Conservation (phyloP, 768 basidiomycete genomes). For the Leucocoprinus sp. region DNA sequence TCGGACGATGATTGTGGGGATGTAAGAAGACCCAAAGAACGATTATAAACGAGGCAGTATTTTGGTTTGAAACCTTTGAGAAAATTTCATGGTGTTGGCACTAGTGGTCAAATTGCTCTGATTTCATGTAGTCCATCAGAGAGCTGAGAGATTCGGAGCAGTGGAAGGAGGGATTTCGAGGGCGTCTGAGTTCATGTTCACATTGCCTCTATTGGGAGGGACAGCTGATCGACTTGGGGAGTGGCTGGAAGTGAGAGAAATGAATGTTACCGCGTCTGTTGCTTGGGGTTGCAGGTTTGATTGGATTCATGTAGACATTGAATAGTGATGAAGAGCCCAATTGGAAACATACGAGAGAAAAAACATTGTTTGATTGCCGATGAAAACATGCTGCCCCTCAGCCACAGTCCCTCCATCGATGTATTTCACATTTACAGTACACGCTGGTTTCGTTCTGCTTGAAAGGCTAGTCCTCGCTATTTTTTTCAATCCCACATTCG, state of each 20-base stretch:
- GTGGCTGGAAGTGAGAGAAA: constrained; percentile 60
- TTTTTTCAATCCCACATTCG: constrained; percentile 58
- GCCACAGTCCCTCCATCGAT: too few species aligned
- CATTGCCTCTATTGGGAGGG: too few species aligned
- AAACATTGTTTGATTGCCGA: constrained; percentile 54
- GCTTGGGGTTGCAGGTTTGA: too few species aligned
- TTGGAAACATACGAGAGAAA: constrained; percentile 52
- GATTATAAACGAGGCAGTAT: constrained; percentile 70
- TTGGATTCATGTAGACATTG: constrained; percentile 38
- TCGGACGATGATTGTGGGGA: constrained; percentile 48
- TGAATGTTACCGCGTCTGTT: constrained; percentile 87
- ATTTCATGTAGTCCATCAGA: constrained; percentile 75
- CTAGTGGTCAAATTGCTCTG: constrained; percentile 95
- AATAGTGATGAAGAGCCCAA: not conserved
- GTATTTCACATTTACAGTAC: constrained; percentile 65
- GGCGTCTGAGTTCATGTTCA: constrained; percentile 53
- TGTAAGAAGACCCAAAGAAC: constrained; percentile 46
- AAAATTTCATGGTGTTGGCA: constrained; percentile 89
- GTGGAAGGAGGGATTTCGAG: constrained; percentile 51
- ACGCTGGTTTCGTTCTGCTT: constrained; percentile 47
- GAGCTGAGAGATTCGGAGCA: constrained; percentile 48
- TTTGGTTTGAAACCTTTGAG: constrained; percentile 90
- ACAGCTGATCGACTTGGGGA: constrained; percentile 35
- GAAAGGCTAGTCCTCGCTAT: constrained; percentile 48
- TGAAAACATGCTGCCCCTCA: constrained; percentile 56